A percentile compares a stretch with the other conserved stretches of the same genome.
Evolutionary conservation across 1,284 basidiomycete species (phyloP).

Genomic region (Pyrrhoderma lamaoense): DNA sequence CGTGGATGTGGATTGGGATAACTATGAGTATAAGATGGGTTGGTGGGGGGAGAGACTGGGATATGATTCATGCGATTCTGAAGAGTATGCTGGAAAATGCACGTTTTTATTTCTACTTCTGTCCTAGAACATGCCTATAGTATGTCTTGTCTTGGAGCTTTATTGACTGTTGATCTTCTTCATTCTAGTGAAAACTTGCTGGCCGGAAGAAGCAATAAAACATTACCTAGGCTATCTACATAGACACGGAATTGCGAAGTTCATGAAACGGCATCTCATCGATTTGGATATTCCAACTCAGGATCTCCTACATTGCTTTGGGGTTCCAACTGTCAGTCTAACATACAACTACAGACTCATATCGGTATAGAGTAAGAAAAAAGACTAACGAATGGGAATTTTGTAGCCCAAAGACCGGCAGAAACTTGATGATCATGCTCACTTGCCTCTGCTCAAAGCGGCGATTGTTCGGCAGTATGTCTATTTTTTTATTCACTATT

Average conservation of each 20-base stretch:
- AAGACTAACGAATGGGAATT: no score
- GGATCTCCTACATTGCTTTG: conserved; percentile 69
- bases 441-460: conserved; percentile 72
- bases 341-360: background rate
- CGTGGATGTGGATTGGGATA: background rate
- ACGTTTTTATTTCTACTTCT: conserved; percentile 6
- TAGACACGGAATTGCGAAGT: no score
- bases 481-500: no score
- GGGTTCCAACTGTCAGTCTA: conserved; percentile 59
- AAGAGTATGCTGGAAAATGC: conserved; percentile 39
- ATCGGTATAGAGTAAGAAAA: no score
- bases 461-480: conserved; percentile 36
- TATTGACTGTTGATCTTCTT: no score
- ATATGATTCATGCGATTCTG: conserved; percentile 20
- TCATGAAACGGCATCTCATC: no score
- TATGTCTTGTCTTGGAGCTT: no score
- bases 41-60: background rate
- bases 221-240: no score
- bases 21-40: background rate
- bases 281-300: conserved; percentile 50
- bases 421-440: conserved; percentile 48
- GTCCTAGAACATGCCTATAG: no score
- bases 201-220: no score
- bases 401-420: conserved; percentile 35
- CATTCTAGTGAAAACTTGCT: no score